These are phyloP conservation scores for Remersonia thermophila DNA, from an alignment of 2,329 filamentous ascomycete genomes.

Conservation along the genomic window DNA sequence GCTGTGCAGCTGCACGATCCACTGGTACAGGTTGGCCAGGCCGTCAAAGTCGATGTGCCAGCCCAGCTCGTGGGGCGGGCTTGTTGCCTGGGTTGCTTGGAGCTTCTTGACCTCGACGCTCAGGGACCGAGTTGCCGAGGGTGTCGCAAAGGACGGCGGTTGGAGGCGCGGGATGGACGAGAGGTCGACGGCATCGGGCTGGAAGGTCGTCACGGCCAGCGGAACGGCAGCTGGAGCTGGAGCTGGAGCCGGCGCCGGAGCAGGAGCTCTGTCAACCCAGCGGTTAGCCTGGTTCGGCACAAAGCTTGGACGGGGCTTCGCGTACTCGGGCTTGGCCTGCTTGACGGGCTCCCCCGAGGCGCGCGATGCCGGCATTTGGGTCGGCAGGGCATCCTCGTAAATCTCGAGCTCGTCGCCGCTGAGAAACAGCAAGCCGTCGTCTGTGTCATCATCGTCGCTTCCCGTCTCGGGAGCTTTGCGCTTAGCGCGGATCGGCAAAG, in stretches of 20 bases:
- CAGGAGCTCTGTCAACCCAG: neutral
- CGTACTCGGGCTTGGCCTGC: too few species aligned
- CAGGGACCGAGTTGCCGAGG: slow-evolving; percentile 47
- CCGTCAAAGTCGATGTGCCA: slow-evolving; percentile 66
- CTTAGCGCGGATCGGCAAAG: slow-evolving; percentile 1
- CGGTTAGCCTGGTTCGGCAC: neutral
- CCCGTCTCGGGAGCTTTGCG: slow-evolving; percentile 17
- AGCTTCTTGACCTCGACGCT: slow-evolving; percentile 52
- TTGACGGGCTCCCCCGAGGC: slow-evolving; percentile 5
- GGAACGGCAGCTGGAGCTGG: too few species aligned
- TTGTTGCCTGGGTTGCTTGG: slow-evolving; percentile 49
- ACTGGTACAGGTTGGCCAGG: slow-evolving; percentile 70
- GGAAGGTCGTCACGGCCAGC: slow-evolving; percentile 34
- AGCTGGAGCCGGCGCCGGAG: too few species aligned
- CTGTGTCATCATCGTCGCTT: slow-evolving; percentile 35
- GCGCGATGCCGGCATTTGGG: slow-evolving; percentile 6
- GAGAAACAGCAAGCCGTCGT: slow-evolving; percentile 8
- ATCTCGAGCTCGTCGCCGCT: neutral
- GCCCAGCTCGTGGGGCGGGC: slow-evolving; percentile 54
- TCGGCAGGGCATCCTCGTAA: neutral
- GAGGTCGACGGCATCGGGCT: slow-evolving; percentile 53
- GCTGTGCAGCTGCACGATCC: slow-evolving; percentile 81
- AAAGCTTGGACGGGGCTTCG: too few species aligned
- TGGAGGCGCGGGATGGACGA: slow-evolving; percentile 50
- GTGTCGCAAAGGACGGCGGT: slow-evolving; percentile 52